Conservation (phyloP, 768 basidiomycete species). For the Pholiota conissans region DNA sequence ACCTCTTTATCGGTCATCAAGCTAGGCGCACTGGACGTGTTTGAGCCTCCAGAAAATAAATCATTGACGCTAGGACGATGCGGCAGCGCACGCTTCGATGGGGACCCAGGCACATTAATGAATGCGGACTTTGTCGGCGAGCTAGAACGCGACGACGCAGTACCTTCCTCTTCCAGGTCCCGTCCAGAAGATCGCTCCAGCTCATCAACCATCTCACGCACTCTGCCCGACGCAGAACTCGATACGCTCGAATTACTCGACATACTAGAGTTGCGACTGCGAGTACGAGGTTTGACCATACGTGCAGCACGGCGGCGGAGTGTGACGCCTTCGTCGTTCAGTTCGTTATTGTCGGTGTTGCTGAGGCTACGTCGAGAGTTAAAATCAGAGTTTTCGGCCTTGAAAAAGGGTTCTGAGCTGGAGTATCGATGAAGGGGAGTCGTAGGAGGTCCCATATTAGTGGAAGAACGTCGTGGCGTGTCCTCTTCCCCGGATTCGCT, state of each 20-base stretch:
- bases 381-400: background rate
- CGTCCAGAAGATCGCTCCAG: constrained; percentile 1
- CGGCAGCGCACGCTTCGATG: constrained; percentile 12
- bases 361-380: background rate
- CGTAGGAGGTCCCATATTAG: constrained; percentile 10
- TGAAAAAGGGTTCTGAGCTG: background rate
- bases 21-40: background rate
- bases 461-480: constrained; percentile 7
- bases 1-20: background rate
- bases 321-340: constrained; percentile 3
- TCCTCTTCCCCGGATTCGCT: constrained; percentile 12
- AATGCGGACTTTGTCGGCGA: constrained; percentile 8
- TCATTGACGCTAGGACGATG: constrained; percentile 17
- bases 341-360: background rate
- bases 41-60: constrained; percentile 8
- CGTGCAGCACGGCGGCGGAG: background rate
- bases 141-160: constrained; percentile 3
- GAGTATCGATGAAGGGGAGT: background rate
- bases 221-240: constrained; percentile 5
- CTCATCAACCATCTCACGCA: constrained; percentile 12
- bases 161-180: constrained; percentile 9
- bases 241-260: constrained; percentile 10
- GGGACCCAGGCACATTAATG: background rate
- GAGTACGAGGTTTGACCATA: background rate
- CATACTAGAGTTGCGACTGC: constrained; percentile 11